Percentiles rank a stretch among this genome's conserved stretches.
Conservation (phyloP, 1,284 basidiomycete genomes). For the Calocybe gambosa region DNA sequence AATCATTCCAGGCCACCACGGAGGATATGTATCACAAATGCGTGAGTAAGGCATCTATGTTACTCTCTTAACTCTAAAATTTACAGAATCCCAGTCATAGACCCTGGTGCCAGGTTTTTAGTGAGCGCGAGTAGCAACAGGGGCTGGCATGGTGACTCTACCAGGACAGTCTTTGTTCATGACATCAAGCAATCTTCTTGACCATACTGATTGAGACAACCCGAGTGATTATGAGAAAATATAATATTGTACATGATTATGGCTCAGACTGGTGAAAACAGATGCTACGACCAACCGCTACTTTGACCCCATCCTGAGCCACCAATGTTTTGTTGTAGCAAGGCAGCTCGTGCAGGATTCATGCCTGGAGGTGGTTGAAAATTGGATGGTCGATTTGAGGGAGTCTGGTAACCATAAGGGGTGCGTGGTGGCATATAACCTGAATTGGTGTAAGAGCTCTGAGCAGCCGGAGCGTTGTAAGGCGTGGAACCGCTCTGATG, state of each 20-base stretch:
- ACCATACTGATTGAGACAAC: background rate
- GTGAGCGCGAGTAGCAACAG: conserved; percentile 91
- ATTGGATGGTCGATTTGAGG: conserved; percentile 40
- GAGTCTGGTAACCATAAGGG: conserved; percentile 59
- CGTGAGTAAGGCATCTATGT: conserved; percentile 38
- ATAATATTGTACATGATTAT: conserved; percentile 14
- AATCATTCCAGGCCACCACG: conserved; percentile 95
- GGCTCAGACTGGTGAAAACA: background rate
- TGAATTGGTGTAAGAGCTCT: conserved; percentile 1
- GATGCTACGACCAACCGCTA: conserved; percentile 19
- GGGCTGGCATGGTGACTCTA: conserved; percentile 91
- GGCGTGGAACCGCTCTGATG: conserved; percentile 52
- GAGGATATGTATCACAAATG: conserved; percentile 88
- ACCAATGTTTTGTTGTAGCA: conserved; percentile 46
- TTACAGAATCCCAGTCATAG: conserved; percentile 61
- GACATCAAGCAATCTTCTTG: conserved; percentile 57
- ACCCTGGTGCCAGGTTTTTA: conserved; percentile 80
- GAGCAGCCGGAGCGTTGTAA: conserved; percentile 23
- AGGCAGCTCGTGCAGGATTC: conserved; percentile 57
- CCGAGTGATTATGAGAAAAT: conserved; percentile 3
- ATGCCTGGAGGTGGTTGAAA: conserved; percentile 44
- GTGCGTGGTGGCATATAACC: conserved; percentile 30
- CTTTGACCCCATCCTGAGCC: conserved; percentile 21
- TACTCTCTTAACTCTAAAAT: conserved; percentile 16
- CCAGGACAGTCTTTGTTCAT: conserved; percentile 84